Base-by-base conservation (phyloP, 2,329 filamentous ascomycete species). In the Cercospora sp. region DNA sequence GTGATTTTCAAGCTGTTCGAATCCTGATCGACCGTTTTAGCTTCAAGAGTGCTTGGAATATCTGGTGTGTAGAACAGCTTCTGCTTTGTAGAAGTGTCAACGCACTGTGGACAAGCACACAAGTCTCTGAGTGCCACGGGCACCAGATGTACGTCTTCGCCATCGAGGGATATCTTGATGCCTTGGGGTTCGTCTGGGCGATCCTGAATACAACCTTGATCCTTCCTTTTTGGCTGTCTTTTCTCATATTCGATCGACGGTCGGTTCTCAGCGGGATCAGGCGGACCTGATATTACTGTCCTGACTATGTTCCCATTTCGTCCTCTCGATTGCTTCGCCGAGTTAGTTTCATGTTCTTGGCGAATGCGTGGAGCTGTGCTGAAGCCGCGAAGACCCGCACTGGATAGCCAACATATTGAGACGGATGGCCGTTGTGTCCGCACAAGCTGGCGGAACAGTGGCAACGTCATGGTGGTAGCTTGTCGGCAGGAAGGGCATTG, bases 51-150 rank as follows among this genome's bases (percentile, higher is more conserved):
- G 8, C 72, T 32, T 0, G 89, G 87, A 51, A 93, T 89, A 62
- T 92, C 88, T 21, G 83, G 82, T 0, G 88, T 89, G 65, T 86
- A 85, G 78, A 91, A 91, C 43, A 82, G 81, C 79, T 90, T 90
- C 76, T 90, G 88, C 51, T 82, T 84, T 16, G 87, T 88, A 51
- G 85, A 84, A 3, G 84, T 81, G 75, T 90, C 85, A 34, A 88
- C 81, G 74, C 88, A 90, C 55, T 70, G 74, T n/a, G 80, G 71
- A 75, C 88, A 90, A 21, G 80, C 75, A 79, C 88, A 90, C 66
- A 84, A 79, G 76, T 90, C 88, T 43, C 88, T 85, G 21, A 90
- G 77, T 16, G 74, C 69, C 13, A 80, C 61, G 18, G 75, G 70
- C 12, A 76, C 75, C 21, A 78, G 67, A 12, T 37, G 7, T 32